Percentiles rank a stretch among this genome's conserved stretches.
These are phyloP conservation scores for Backusella mclennaniae DNA, from an alignment of 192 early-diverging fungal genomes.

Conservation along the genomic window DNA sequence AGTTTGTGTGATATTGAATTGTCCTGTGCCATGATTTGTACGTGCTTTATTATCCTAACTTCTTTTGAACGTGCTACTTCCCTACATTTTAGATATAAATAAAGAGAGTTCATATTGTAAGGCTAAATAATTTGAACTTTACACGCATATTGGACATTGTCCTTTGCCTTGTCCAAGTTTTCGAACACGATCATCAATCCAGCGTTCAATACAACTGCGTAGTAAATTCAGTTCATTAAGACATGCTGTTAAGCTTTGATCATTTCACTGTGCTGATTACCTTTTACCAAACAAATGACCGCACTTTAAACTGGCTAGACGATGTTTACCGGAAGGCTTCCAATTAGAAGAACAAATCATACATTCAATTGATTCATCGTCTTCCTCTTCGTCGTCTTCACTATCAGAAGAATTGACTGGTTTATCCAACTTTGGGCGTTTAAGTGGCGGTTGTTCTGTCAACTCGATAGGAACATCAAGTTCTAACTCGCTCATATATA, in stretches of 20 bases:
- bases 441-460: background rate
- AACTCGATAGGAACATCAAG: background rate
- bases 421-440: background rate
- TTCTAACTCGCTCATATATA: conserved; percentile 2
- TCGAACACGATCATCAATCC: background rate
- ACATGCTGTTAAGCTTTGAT: background rate
- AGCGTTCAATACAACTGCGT: conserved; percentile 14
- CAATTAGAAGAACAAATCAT: conserved; percentile 21
- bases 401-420: too few species aligned
- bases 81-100: background rate
- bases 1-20: background rate
- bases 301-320: conserved; percentile 18
- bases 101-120: background rate
- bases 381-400: background rate
- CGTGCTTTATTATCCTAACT: background rate
- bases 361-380: conserved; percentile 19
- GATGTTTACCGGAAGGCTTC: conserved; percentile 14
- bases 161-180: background rate
- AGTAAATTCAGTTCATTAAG: background rate
- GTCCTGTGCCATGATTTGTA: conserved; percentile 5
- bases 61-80: background rate
- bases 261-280: background rate
- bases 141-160: conserved; percentile 20
- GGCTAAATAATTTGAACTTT: background rate
- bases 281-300: conserved; percentile 23